Percentiles rank a stretch among this genome's conserved stretches.
These are phyloP conservation scores for Effrenium voratum DNA, from an alignment of 73 alveolate genomes.

Conservation along the genomic window DNA sequence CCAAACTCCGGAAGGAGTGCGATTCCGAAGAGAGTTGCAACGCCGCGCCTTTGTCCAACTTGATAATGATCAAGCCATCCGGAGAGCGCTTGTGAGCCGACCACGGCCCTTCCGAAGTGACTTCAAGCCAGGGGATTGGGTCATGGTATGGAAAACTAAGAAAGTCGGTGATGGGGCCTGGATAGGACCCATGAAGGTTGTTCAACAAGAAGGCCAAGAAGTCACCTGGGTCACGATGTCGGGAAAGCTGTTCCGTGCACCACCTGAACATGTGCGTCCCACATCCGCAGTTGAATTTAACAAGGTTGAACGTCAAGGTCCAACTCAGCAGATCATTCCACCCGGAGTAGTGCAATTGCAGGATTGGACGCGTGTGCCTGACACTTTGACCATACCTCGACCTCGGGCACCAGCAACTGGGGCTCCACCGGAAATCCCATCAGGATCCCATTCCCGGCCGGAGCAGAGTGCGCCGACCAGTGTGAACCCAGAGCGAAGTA, in stretches of 20 bases:
- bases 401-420: too few species aligned
- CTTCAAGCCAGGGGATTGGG: not conserved
- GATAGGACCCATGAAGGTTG: conserved; percentile 17
- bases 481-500: too few species aligned
- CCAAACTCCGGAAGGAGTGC: not conserved
- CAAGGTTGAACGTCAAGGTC: too few species aligned
- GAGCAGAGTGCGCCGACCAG: too few species aligned
- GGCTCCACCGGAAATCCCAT: too few species aligned
- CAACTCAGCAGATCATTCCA: too few species aligned
- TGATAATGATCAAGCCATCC: not conserved
- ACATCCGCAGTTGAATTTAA: not conserved
- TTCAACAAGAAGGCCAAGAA: not conserved
- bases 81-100: not conserved
- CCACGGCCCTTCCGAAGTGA: not conserved
- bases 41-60: not conserved
- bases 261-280: conserved; percentile 36
- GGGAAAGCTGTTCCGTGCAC: not conserved
- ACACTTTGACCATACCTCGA: too few species aligned
- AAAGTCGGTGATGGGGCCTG: not conserved
- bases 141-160: not conserved
- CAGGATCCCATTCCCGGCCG: too few species aligned
- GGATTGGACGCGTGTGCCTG: too few species aligned
- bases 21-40: not conserved
- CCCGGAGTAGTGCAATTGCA: too few species aligned
- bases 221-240: not conserved